phyloP scores from a whole-genome alignment of 1,284 basidiomycete genomes.

The Fereydounia khargensis region DNA sequence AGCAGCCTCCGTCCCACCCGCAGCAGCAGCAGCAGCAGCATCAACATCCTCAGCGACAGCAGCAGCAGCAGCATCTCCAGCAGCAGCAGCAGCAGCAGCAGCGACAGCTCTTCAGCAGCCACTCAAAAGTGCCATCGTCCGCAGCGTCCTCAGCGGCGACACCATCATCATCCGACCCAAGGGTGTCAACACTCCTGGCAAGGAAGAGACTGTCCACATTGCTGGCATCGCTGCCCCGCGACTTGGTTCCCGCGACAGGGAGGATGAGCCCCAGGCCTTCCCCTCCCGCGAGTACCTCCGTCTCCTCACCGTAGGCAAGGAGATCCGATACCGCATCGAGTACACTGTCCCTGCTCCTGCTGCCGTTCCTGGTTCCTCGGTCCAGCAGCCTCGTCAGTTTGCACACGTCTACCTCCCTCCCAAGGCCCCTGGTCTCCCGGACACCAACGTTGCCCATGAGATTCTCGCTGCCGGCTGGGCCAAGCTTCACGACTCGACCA shows the following conservation, averaged over 20 bases:
- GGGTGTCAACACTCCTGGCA: slow-evolving; percentile 39
- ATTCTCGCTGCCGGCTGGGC: slow-evolving; percentile 84
- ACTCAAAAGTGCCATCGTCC: slow-evolving; percentile 50
- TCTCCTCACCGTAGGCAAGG: slow-evolving; percentile 79
- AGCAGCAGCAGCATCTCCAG: slow-evolving; percentile 3
- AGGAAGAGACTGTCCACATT: slow-evolving; percentile 45
- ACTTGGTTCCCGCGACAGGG: slow-evolving; percentile 44
- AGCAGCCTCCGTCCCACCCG: background rate
- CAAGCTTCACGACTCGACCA: slow-evolving; percentile 77
- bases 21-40: slow-evolving; percentile 30
- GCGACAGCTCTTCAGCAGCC: slow-evolving; percentile 17
- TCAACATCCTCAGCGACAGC: slow-evolving; percentile 25
- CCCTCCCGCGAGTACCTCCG: slow-evolving; percentile 90
- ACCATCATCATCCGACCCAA: slow-evolving; percentile 48
- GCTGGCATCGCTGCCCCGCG: slow-evolving; percentile 50
- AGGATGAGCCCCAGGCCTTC: slow-evolving; percentile 75
- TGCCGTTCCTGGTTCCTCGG: slow-evolving; percentile 70
- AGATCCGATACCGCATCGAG: slow-evolving; percentile 73
- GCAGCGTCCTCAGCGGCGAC: slow-evolving; percentile 45
- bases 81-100: background rate
- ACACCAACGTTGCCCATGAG: slow-evolving; percentile 64
- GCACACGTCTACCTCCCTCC: slow-evolving; percentile 50
- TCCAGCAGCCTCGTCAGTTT: slow-evolving; percentile 58
- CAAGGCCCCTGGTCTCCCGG: slow-evolving; percentile 37
- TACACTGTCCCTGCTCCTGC: slow-evolving; percentile 70